Percentiles rank a stretch among this genome's conserved stretches.
These are phyloP conservation scores for Drechslerella dactyloides DNA, from an alignment of 2,329 filamentous ascomycete genomes.

Conservation along the genomic window DNA sequence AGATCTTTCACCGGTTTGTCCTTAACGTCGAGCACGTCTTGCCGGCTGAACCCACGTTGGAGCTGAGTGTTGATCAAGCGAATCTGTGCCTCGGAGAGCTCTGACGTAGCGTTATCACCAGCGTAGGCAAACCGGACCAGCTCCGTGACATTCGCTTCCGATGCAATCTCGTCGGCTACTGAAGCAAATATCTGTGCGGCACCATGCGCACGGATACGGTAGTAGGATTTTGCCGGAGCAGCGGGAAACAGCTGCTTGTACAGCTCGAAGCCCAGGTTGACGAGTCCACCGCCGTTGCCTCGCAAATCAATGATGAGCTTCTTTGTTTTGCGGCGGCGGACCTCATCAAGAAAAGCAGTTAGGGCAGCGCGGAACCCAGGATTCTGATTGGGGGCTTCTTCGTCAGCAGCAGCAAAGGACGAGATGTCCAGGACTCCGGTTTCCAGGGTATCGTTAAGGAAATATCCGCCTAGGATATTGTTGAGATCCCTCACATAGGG, in stretches of 20 bases:
- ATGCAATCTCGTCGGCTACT: conserved; percentile 15
- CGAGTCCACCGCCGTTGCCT: conserved; percentile 66
- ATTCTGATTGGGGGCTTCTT: conserved; percentile 17
- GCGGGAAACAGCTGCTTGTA: conserved; percentile 66
- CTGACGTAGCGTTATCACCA: not conserved
- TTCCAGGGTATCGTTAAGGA: conserved; percentile 36
- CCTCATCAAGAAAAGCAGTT: conserved; percentile 25
- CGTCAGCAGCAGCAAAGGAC: conserved; percentile 28
- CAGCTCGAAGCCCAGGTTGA: conserved; percentile 61
- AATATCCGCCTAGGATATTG: conserved; percentile 32
- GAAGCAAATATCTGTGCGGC: conserved; percentile 54
- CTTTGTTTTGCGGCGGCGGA: conserved; percentile 13
- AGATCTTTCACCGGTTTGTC: conserved; percentile 56
- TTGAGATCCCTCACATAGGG: conserved; percentile 44
- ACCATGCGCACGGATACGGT: conserved; percentile 59
- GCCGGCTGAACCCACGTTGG: conserved; percentile 54
- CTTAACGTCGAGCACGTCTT: conserved; percentile 55
- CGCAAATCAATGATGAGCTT: conserved; percentile 68
- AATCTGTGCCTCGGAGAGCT: not conserved
- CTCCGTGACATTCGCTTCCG: conserved; percentile 6
- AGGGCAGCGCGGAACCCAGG: conserved; percentile 29
- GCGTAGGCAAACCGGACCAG: not conserved
- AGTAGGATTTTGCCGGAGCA: conserved; percentile 60
- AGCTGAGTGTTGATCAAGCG: conserved; percentile 5
- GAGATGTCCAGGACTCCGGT: conserved; percentile 45